Evolutionary conservation across 768 basidiomycete species (phyloP).

Genomic region (Leucocoprinus birnbaumii): DNA sequence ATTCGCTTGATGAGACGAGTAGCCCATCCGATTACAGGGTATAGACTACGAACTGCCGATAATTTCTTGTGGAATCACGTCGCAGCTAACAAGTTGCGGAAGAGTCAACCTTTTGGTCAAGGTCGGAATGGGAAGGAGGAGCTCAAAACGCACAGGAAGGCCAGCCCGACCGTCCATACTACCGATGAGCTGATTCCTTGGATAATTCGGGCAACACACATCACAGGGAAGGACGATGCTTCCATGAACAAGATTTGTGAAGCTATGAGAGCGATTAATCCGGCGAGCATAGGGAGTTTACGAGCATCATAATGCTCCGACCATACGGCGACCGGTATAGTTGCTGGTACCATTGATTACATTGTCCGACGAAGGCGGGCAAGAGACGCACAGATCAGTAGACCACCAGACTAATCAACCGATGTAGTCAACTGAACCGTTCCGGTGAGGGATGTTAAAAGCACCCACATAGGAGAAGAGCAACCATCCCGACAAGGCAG

Average conservation of each 20-base stretch:
- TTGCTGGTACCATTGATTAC: slow-evolving; percentile 29
- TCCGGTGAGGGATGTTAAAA: neutral
- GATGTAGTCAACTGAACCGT: neutral
- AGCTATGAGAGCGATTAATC: slow-evolving; percentile 45
- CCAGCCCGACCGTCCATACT: slow-evolving; percentile 62
- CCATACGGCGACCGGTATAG: slow-evolving; percentile 54
- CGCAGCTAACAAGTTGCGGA: slow-evolving; percentile 50
- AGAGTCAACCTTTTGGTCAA: neutral
- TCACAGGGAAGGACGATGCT: slow-evolving; percentile 50
- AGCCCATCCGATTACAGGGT: neutral
- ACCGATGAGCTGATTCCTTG: slow-evolving; percentile 61
- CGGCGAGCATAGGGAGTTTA: slow-evolving; percentile 45
- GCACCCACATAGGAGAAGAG: slow-evolving; percentile 53
- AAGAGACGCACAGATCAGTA: slow-evolving; percentile 44
- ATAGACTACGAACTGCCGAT: slow-evolving; percentile 41
- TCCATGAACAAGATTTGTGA: slow-evolving; percentile 65
- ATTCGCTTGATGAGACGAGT: neutral
- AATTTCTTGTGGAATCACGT: slow-evolving; percentile 44
- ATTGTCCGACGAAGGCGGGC: neutral
- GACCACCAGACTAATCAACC: slow-evolving; percentile 45
- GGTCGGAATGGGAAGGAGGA: neutral
- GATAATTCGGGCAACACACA: slow-evolving; percentile 56
- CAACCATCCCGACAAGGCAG: slow-evolving; percentile 56
- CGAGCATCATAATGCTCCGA: slow-evolving; percentile 50
- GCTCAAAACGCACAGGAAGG: slow-evolving; percentile 48